Evolutionary conservation across 139 green algal species (phyloP).

Genomic region (Desmodesmus armatus): DNA sequence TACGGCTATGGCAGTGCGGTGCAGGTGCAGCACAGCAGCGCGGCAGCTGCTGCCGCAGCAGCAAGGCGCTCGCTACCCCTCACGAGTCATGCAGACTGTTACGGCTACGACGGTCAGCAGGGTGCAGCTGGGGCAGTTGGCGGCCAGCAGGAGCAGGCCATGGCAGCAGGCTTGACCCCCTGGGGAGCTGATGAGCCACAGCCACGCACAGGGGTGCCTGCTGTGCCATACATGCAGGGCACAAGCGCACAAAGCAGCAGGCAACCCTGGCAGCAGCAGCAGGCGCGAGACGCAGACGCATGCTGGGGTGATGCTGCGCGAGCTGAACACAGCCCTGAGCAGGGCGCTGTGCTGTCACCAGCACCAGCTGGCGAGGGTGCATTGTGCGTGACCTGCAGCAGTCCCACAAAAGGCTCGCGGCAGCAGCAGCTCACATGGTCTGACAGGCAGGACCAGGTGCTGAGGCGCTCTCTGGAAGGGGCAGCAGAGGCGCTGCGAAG

Average conservation of each 20-base stretch:
- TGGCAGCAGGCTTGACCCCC: background rate
- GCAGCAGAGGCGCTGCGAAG: no score
- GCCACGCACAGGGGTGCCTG: background rate
- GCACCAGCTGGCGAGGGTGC: no score
- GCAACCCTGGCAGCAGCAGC: background rate
- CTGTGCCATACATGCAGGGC: slow-evolving; percentile 18
- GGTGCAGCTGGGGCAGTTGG: background rate
- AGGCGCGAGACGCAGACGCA: no score
- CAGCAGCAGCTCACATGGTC: no score
- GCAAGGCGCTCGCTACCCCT: background rate
- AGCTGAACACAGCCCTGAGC: no score
- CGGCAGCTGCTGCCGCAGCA: background rate
- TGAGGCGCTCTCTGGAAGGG: no score
- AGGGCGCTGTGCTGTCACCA: no score
- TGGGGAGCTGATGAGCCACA: background rate
- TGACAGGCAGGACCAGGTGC: no score
- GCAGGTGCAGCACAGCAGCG: background rate
- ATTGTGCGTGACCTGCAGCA: no score
- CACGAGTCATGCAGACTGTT: background rate
- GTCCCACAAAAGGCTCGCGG: no score
- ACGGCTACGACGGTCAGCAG: slow-evolving; percentile 1
- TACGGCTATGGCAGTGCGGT: background rate
- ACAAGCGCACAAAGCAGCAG: no score
- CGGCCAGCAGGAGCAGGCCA: background rate
- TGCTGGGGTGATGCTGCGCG: no score